Conservation (phyloP, 2,329 filamentous ascomycete species). For the Thielaviopsis musarum region DNA sequence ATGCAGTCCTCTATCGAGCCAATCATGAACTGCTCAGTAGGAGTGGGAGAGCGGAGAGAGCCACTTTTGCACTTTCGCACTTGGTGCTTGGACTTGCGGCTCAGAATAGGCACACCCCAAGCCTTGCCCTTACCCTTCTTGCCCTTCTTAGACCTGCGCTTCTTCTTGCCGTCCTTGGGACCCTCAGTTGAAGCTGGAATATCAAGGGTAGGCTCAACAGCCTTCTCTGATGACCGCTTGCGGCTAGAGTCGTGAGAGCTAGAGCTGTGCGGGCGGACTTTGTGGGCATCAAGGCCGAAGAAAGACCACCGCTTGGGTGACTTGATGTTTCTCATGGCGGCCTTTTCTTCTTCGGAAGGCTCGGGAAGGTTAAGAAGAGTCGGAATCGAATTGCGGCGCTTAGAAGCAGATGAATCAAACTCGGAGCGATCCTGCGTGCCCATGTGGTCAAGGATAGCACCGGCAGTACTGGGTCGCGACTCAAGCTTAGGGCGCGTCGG, state of each 20-base stretch:
- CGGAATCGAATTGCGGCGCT: conserved; percentile 43
- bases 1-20: conserved; percentile 10
- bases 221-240: conserved; percentile 19
- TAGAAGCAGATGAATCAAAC: conserved; percentile 21
- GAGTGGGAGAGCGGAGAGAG: conserved; percentile 28
- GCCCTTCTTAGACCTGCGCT: conserved; percentile 19
- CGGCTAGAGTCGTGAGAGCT: not conserved
- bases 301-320: conserved; percentile 44
- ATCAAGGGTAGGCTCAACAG: conserved; percentile 18
- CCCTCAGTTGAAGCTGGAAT: not conserved
- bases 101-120: conserved; percentile 52
- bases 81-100: conserved; percentile 40
- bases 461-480: conserved; percentile 51
- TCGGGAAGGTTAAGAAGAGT: conserved; percentile 27
- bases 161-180: conserved; percentile 36
- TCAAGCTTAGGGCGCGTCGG: conserved; percentile 18
- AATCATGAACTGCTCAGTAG: conserved; percentile 16
- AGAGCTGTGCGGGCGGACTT: not conserved
- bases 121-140: conserved; percentile 43
- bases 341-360: conserved; percentile 16
- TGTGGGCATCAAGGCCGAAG: conserved; percentile 39
- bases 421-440: conserved; percentile 7
- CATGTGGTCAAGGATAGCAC: conserved; percentile 44
- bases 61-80: conserved; percentile 22
- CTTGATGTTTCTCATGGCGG: conserved; percentile 31